These are phyloP conservation scores for Xylaria cubensis DNA, from an alignment of 495 filamentous ascomycete species.

Conservation along the genomic window DNA sequence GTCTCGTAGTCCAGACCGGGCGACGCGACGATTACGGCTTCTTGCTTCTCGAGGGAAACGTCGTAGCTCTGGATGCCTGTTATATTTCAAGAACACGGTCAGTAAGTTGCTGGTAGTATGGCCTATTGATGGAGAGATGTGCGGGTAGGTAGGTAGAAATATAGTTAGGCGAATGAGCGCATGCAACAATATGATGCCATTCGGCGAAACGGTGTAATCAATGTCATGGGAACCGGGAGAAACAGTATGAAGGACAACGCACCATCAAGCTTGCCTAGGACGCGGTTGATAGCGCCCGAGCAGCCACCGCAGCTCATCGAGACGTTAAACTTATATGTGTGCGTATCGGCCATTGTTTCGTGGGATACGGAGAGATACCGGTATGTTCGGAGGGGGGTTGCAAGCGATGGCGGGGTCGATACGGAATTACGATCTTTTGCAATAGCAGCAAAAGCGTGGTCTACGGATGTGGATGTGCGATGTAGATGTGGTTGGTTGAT, in stretches of 20 bases:
- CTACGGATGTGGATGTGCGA: not conserved
- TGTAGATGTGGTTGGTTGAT: not conserved
- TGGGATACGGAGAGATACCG: not conserved
- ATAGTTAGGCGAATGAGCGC: not conserved
- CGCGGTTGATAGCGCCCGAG: constrained; percentile 75
- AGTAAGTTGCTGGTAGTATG: not conserved
- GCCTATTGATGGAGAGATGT: not conserved
- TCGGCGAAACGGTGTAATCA: not conserved
- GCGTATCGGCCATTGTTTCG: constrained; percentile 54
- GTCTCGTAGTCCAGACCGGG: constrained; percentile 71
- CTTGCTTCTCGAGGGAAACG: constrained; percentile 84
- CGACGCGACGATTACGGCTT: constrained; percentile 73
- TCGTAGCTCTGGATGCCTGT: constrained; percentile 85
- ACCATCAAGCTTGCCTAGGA: constrained; percentile 96
- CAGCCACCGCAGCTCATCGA: constrained; percentile 70
- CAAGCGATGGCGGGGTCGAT: not conserved
- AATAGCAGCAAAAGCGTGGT: not conserved
- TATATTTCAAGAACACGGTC: not conserved
- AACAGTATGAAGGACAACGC: constrained; percentile 32
- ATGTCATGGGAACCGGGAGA: not conserved
- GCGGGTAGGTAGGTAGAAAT: not conserved
- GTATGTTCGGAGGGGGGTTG: not conserved
- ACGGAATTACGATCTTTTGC: not conserved
- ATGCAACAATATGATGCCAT: not conserved
- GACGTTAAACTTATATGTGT: constrained; percentile 72